phyloP scores from a whole-genome alignment of 768 basidiomycete species.

The Harrya chromipes region DNA sequence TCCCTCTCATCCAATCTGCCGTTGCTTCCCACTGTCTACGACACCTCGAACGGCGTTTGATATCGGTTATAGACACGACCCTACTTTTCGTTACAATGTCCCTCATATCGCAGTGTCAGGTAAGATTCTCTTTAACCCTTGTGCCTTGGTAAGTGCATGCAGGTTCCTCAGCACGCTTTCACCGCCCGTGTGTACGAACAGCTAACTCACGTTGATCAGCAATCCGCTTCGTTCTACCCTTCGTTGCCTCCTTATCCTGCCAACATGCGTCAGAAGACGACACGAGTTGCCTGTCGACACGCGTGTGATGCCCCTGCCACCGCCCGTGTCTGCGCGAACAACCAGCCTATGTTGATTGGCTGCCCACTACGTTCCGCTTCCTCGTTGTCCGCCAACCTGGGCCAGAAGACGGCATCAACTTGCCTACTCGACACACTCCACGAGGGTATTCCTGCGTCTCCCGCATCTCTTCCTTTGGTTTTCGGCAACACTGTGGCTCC shows the following conservation, averaged over 20 bases:
- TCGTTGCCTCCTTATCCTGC: not conserved
- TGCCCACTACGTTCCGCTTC: too few relatives aligned
- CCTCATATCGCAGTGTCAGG: conserved; percentile 9
- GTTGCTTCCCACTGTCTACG: not conserved
- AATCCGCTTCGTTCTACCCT: not conserved
- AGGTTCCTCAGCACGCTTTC: conserved; percentile 7
- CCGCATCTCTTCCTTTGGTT: not conserved
- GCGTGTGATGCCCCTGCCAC: too few relatives aligned
- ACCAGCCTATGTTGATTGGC: too few relatives aligned
- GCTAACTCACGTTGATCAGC: not conserved
- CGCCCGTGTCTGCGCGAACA: too few relatives aligned
- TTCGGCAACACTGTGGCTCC: not conserved
- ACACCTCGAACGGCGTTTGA: not conserved
- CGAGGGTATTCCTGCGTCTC: not conserved
- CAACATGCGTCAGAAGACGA: too few relatives aligned
- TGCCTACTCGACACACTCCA: conserved; percentile 7
- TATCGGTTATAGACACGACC: not conserved
- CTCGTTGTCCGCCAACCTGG: too few relatives aligned
- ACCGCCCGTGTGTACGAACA: not conserved
- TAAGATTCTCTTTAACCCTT: conserved; percentile 2
- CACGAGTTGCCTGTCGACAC: too few relatives aligned
- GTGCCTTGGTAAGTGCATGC: conserved; percentile 1
- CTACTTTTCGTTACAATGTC: conserved; percentile 4
- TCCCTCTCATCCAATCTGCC: not conserved
- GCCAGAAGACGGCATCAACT: not conserved